phyloP scores from a whole-genome alignment of 768 basidiomycete species.

The Lactifluus subvellereus region DNA sequence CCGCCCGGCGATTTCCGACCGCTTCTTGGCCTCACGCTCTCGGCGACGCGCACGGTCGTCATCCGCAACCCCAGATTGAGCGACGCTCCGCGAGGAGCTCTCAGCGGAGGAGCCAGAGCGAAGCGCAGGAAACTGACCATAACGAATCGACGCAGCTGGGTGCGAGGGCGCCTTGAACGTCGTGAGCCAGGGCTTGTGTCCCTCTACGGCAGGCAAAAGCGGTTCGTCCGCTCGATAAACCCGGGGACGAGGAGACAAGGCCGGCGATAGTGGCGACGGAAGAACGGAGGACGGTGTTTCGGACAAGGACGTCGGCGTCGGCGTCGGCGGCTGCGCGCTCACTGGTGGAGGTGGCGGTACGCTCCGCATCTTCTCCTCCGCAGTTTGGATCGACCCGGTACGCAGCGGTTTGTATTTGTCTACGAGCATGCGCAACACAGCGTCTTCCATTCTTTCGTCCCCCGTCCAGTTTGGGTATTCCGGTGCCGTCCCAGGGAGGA shows the following conservation, averaged over 20 bases:
- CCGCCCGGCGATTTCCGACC: conserved; percentile 47
- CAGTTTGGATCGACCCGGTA: conserved; percentile 49
- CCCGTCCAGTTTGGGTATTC: conserved; percentile 70
- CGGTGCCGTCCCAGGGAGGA: conserved; percentile 32
- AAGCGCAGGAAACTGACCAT: conserved; percentile 37
- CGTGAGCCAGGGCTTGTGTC: conserved; percentile 66
- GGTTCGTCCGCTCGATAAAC: conserved; percentile 37
- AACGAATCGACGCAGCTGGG: conserved; percentile 45
- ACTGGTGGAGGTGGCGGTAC: conserved; percentile 43
- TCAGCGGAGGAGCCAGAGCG: conserved; percentile 20
- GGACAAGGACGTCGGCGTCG: conserved; percentile 22
- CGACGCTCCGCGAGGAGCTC: conserved; percentile 2
- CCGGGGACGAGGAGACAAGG: conserved; percentile 5
- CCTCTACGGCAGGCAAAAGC: conserved; percentile 48
- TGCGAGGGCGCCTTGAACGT: conserved; percentile 58
- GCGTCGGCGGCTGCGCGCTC: conserved; percentile 10
- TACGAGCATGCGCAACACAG: conserved; percentile 76
- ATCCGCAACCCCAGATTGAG: conserved; percentile 25
- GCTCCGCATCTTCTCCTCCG: conserved; percentile 61
- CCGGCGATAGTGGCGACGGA: not conserved
- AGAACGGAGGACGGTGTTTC: not conserved
- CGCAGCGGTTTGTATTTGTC: conserved; percentile 83
- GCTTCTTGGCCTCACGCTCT: conserved; percentile 47
- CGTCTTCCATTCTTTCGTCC: conserved; percentile 63
- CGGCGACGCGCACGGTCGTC: conserved; percentile 38